phyloP scores from a whole-genome alignment of 2,329 filamentous ascomycete species.

The Scedosporium dehoogii region DNA sequence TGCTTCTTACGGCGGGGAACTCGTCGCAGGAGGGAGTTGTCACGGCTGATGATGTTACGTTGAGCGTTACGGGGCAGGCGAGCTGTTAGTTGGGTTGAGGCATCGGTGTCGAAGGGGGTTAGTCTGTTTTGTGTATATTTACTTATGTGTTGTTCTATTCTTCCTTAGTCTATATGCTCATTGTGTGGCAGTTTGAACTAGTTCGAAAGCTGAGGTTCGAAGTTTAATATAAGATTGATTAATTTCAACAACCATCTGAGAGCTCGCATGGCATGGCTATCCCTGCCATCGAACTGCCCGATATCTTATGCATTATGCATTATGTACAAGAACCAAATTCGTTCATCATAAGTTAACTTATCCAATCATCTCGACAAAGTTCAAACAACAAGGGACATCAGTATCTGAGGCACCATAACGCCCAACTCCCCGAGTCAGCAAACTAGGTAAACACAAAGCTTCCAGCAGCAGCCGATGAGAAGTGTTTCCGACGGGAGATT shows the following conservation, averaged over 20 bases:
- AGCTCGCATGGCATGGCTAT: too few relatives aligned
- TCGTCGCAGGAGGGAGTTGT: neutral
- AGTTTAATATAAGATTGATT: neutral
- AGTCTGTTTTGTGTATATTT: too few relatives aligned
- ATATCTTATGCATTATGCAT: neutral
- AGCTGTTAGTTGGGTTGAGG: neutral
- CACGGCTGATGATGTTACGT: constrained; percentile 2
- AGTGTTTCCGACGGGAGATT: too few relatives aligned
- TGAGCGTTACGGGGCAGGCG: neutral
- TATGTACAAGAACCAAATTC: neutral
- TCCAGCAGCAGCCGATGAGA: neutral
- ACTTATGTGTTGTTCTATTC: too few relatives aligned
- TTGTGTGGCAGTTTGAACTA: neutral
- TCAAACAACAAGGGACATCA: neutral
- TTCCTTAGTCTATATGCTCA: too few relatives aligned
- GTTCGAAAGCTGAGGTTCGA: neutral
- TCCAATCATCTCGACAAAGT: neutral
- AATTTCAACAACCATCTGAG: too few relatives aligned
- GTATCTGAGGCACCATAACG: neutral
- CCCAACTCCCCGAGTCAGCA: neutral
- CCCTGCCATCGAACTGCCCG: too few relatives aligned
- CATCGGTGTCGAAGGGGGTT: too few relatives aligned
- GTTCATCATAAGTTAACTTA: neutral
- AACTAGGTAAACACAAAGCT: neutral
- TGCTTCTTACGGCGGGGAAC: neutral